These are phyloP conservation scores for Sarcodon sp. DNA, from an alignment of 768 basidiomycete genomes.

Conservation along the genomic window DNA sequence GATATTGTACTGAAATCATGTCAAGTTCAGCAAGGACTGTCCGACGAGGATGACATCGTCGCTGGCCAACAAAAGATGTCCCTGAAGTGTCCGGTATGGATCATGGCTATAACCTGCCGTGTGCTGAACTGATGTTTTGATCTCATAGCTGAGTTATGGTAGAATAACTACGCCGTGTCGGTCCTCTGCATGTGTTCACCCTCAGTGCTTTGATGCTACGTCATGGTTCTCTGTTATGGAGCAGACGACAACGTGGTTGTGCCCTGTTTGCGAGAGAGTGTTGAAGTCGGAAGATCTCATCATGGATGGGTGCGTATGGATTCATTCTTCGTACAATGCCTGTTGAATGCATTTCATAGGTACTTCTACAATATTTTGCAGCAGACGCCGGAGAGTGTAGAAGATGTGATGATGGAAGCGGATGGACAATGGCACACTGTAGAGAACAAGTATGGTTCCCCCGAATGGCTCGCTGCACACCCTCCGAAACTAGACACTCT, in stretches of 20 bases:
- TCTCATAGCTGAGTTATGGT: constrained; percentile 63
- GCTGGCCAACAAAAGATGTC: constrained; percentile 86
- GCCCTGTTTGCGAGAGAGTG: constrained; percentile 82
- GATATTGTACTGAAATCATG: not conserved
- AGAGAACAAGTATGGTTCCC: constrained; percentile 75
- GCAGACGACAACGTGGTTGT: constrained; percentile 91
- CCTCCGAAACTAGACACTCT: constrained; percentile 10
- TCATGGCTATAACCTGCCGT: not conserved
- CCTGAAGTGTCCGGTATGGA: constrained; percentile 83
- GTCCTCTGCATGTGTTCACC: constrained; percentile 77
- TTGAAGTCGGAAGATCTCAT: constrained; percentile 75
- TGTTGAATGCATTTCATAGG: constrained; percentile 23
- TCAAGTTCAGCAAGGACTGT: constrained; percentile 40
- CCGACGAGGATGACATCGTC: constrained; percentile 79
- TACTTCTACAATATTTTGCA: constrained; percentile 83
- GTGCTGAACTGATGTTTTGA: not conserved
- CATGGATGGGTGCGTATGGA: constrained; percentile 66
- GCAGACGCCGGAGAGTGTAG: constrained; percentile 63
- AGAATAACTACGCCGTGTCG: constrained; percentile 79
- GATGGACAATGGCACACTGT: constrained; percentile 94
- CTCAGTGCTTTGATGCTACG: constrained; percentile 90
- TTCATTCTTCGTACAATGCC: constrained; percentile 2
- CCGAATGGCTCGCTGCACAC: constrained; percentile 52
- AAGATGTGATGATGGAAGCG: constrained; percentile 89
- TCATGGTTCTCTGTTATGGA: constrained; percentile 96